Conservation (phyloP, 2,329 filamentous ascomycete genomes). For the Aspergillus brunneoviolaceus region DNA sequence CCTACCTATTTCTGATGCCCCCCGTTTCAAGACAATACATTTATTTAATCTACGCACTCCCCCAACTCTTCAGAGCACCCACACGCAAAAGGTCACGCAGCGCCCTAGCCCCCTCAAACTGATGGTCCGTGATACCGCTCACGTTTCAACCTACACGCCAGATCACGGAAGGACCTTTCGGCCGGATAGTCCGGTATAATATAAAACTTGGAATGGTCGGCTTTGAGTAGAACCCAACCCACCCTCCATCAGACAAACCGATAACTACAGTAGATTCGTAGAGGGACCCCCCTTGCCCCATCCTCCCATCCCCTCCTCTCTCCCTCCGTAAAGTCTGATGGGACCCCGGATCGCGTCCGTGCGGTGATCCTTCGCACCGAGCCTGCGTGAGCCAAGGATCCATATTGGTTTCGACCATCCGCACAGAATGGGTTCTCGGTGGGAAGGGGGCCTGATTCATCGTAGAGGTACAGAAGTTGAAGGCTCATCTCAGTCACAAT, state of each 20-base stretch:
- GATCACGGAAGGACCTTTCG: constrained; percentile 28
- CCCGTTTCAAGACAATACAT: constrained; percentile 46
- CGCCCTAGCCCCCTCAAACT: constrained; percentile 39
- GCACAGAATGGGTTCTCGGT: constrained; percentile 35
- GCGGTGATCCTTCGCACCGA: constrained; percentile 40
- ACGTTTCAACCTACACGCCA: constrained; percentile 26
- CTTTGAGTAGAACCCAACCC: constrained; percentile 45
- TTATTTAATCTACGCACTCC: constrained; percentile 51
- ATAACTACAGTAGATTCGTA: too few relatives aligned
- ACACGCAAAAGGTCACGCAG: constrained; percentile 45
- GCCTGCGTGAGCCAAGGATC: constrained; percentile 36
- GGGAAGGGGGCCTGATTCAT: too few relatives aligned
- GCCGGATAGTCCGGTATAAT: constrained; percentile 49
- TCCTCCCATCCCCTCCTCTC: constrained; percentile 31
- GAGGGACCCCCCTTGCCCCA: too few relatives aligned
- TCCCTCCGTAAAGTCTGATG: neutral
- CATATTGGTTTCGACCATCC: constrained; percentile 48
- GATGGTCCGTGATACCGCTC: constrained; percentile 44
- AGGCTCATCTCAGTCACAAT: too few relatives aligned
- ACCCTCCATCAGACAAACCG: constrained; percentile 18
- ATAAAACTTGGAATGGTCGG: constrained; percentile 41
- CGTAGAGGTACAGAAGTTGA: neutral
- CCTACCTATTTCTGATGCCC: constrained; percentile 16
- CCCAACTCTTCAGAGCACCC: constrained; percentile 41
- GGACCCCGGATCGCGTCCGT: constrained; percentile 18